phyloP scores from a whole-genome alignment of 2,329 filamentous ascomycete species.

The Dactylellina parvicollis region DNA sequence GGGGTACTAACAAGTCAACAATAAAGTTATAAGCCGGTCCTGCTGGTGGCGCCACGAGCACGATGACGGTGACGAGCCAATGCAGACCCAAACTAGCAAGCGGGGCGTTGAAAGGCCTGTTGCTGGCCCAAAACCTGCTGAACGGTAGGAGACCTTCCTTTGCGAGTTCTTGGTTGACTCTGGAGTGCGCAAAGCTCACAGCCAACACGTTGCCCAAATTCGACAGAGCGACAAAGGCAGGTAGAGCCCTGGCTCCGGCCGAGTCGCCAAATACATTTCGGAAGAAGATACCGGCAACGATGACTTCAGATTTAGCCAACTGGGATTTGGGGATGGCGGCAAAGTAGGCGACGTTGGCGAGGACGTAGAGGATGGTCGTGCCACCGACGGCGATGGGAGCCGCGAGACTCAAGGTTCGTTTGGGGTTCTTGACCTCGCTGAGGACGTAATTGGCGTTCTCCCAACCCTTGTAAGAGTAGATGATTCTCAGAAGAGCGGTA shows the following conservation, averaged over 20 bases:
- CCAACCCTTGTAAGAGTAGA: slow-evolving; percentile 73
- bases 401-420: slow-evolving; percentile 67
- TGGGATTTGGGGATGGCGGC: slow-evolving; percentile 70
- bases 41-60: slow-evolving; percentile 73
- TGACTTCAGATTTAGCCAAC: slow-evolving; percentile 69
- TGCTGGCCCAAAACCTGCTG: slow-evolving; percentile 74
- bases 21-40: slow-evolving; percentile 76
- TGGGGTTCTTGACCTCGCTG: slow-evolving; percentile 68
- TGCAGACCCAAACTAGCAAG: slow-evolving; percentile 72
- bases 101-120: slow-evolving; percentile 73
- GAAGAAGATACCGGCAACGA: slow-evolving; percentile 72
- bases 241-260: slow-evolving; percentile 65
- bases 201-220: slow-evolving; percentile 72
- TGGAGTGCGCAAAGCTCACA: slow-evolving; percentile 69
- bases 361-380: slow-evolving; percentile 70
- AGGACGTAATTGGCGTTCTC: slow-evolving; percentile 73
- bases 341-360: slow-evolving; percentile 74
- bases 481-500: slow-evolving; percentile 69
- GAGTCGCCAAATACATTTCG: slow-evolving; percentile 70
- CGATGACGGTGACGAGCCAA: slow-evolving; percentile 72
- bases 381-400: slow-evolving; percentile 69
- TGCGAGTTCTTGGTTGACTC: slow-evolving; percentile 67
- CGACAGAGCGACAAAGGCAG: slow-evolving; percentile 70
- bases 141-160: slow-evolving; percentile 76
- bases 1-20: slow-evolving; percentile 64